phyloP scores from a whole-genome alignment of 129 eudicot genomes.

The Artemisia tridentata region DNA sequence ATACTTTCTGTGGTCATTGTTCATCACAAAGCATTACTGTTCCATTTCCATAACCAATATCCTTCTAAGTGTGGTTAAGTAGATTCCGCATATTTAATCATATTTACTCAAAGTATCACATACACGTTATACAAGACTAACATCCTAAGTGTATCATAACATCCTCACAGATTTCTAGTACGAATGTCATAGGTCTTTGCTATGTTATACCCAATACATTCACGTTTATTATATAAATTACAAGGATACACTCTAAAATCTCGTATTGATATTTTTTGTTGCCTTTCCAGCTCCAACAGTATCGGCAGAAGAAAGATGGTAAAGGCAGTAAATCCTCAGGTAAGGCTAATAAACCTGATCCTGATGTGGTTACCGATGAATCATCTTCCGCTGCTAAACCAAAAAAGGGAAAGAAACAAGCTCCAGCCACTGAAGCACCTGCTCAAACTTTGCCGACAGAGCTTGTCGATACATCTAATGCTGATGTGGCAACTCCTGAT shows the following conservation, averaged over 20 bases:
- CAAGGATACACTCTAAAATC: not conserved
- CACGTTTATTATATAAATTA: no score
- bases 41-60: no score
- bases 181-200: not conserved
- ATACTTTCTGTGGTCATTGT: no score
- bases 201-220: not conserved
- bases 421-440: constrained; percentile 21
- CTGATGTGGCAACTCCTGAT: constrained; percentile 8
- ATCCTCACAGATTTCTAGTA: not conserved
- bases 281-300: constrained; percentile 81
- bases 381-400: constrained; percentile 34
- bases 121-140: no score
- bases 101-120: no score
- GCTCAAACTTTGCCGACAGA: constrained; percentile 5
- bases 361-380: constrained; percentile 35
- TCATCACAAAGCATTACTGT: no score
- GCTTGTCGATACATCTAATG: constrained; percentile 28
- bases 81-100: no score
- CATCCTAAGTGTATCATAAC: no score
- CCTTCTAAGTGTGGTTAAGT: no score
- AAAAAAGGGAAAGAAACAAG: constrained; percentile 31
- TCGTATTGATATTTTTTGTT: constrained; percentile 23
- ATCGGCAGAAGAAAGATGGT: constrained; percentile 82
- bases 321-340: constrained; percentile 72
- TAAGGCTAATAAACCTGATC: constrained; percentile 63